Evolutionary conservation across 176 grass and related monocot species (phyloP), one percentile per base, ranked within the genome.

Genomic region (Carex scoparia): DNA sequence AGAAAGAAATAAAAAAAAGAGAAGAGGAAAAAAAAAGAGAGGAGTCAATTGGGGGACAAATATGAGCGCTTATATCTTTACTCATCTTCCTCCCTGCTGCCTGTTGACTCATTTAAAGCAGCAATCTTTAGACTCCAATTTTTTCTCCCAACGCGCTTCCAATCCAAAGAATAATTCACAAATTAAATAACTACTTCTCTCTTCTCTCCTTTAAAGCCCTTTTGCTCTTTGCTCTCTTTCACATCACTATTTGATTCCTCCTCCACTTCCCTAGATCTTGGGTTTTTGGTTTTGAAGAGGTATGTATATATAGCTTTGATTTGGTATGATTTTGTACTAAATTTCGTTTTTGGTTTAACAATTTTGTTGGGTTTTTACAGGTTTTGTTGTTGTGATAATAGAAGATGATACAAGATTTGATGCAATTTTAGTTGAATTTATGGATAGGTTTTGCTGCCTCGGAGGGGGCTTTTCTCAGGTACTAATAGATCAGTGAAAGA

Each of bases 401-500:
- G 14, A 71, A 38, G 70, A 30, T 49, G 51, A 2, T 28, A 15
- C 12, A 19, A 71, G 46, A 54, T 53, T 76, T 76, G 19, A 76
- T 76, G 71, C 30, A 30, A 73, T 73, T 76, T 54, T 53, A 30
- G 19, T 28, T 53, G 2, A 53, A 27, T 76, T 53, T 51, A 76
- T 76, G 71, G 71, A 76, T 76, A 54, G 46, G 11, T 53, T 76
- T 2, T 76, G 71, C 71, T 76, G 71, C 71, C 23, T 76, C 10
- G 46, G 71, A 76, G 71, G 71, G 44, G 16, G 15, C 69, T 73
- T 19, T 73, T 48, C 69, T 46, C 69, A n/a, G 69, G 69, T 73
- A 73, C 15, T 16, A 61, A 67, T 67, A 54, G 10, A 76, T 76
- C 46, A 76, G 10, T 69, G 27, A 4, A 16, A 16, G 6, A 69